Evolutionary conservation across 352 stramenopile genomes (phyloP).

Genomic region (Phytophthora citricola): DNA sequence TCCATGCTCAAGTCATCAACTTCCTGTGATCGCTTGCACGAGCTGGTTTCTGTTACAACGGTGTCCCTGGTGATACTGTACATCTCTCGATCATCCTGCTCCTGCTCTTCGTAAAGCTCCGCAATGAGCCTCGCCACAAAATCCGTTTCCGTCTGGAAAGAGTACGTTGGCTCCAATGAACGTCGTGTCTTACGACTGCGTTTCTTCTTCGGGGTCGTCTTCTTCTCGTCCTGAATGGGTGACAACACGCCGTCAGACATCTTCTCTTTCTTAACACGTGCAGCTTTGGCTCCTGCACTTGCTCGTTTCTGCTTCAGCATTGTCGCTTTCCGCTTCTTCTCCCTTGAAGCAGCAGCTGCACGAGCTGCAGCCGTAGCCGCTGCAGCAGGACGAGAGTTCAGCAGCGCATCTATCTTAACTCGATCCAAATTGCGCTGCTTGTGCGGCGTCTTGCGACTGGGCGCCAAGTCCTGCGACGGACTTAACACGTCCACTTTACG

Average conservation of each 20-base stretch:
- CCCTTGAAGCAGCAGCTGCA: conserved; percentile 16
- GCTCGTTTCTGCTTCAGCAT: conserved; percentile 7
- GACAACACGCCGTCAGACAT: conserved; percentile 40
- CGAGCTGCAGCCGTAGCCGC: conserved; percentile 22
- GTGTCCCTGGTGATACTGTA: conserved; percentile 73
- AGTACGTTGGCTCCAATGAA: conserved; percentile 54
- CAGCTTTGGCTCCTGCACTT: conserved; percentile 2
- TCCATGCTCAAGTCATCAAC: conserved; percentile 72
- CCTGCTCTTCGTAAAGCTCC: conserved; percentile 73
- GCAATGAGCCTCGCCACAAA: conserved; percentile 58
- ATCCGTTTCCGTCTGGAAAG: conserved; percentile 37
- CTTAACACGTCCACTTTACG: conserved; percentile 32
- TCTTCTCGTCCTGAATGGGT: conserved; percentile 62
- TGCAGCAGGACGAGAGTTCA: conserved; percentile 21
- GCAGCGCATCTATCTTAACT: conserved; percentile 15
- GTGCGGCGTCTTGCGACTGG: conserved; percentile 6
- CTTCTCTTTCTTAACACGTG: conserved; percentile 9
- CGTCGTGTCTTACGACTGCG: conserved; percentile 43
- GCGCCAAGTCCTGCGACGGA: conserved; percentile 4
- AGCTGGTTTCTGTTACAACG: conserved; percentile 64
- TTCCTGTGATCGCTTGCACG: conserved; percentile 67
- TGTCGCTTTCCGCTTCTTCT: conserved; percentile 18
- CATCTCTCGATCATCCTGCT: conserved; percentile 81
- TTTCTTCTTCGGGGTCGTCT: conserved; percentile 56
- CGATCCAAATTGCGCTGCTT: conserved; percentile 17